These are phyloP conservation scores for Aspergillus ochraceoroseus DNA, from an alignment of 2,329 filamentous ascomycete genomes.

Conservation along the genomic window DNA sequence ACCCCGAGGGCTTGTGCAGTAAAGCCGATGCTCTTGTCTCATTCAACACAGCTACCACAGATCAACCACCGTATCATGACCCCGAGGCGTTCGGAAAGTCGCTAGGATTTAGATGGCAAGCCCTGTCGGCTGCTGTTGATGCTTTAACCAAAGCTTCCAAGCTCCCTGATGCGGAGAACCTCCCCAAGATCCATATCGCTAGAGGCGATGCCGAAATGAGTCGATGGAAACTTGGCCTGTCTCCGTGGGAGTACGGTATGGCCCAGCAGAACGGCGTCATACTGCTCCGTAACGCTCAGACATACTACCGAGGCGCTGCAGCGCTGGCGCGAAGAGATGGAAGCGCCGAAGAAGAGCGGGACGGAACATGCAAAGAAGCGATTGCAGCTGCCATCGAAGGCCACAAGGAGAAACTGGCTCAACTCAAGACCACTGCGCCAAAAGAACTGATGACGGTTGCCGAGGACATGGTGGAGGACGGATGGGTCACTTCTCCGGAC, in stretches of 20 bases:
- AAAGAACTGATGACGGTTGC: conserved; percentile 43
- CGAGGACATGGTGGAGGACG: conserved; percentile 52
- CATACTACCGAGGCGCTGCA: conserved; percentile 54
- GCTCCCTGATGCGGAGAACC: conserved; percentile 47
- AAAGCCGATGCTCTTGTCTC: conserved; percentile 55
- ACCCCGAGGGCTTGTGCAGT: conserved; percentile 49
- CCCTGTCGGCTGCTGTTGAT: conserved; percentile 49
- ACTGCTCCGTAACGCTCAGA: conserved; percentile 53
- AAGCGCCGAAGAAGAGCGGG: conserved; percentile 40
- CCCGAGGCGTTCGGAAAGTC: conserved; percentile 29
- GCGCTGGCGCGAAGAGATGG: conserved; percentile 41
- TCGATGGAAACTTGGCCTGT: conserved; percentile 49
- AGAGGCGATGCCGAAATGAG: conserved; percentile 55
- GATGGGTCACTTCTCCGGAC: conserved; percentile 40
- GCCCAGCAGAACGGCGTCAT: conserved; percentile 45
- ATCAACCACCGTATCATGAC: conserved; percentile 28
- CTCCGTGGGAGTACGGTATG: conserved; percentile 42
- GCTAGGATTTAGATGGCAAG: conserved; percentile 48
- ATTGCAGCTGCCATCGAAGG: conserved; percentile 46
- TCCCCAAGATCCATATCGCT: conserved; percentile 51
- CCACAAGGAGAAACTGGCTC: conserved; percentile 38
- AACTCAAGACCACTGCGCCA: conserved; percentile 32
- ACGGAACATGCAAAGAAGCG: conserved; percentile 47
- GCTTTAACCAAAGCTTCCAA: conserved; percentile 50
- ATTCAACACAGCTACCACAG: conserved; percentile 48